A percentile compares a stretch with the other conserved stretches of the same genome.
Conservation (phyloP, 2,329 filamentous ascomycete species). For the Rhynchosporium graminicola region DNA sequence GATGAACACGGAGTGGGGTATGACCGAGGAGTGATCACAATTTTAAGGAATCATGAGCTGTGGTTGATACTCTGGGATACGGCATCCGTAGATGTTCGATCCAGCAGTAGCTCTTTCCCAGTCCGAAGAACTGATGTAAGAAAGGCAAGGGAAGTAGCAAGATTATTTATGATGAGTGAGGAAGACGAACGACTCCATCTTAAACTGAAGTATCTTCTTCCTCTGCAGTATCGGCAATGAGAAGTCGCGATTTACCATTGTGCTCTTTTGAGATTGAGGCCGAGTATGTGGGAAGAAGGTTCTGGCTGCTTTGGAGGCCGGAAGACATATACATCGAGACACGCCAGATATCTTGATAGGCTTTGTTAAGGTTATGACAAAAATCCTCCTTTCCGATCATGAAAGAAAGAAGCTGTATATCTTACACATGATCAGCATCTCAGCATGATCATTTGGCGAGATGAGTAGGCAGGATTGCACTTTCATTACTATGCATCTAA, state of each 20-base stretch:
- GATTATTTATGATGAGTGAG: no score
- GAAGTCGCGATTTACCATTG: no score
- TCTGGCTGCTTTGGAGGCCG: neutral
- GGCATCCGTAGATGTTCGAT: neutral
- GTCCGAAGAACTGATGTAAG: neutral
- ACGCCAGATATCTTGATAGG: no score
- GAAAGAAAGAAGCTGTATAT: neutral
- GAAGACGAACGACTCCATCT: no score
- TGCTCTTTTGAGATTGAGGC: neutral
- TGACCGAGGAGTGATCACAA: neutral
- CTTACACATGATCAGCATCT: neutral
- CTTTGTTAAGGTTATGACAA: neutral
- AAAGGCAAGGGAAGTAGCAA: no score
- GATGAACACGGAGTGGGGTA: neutral
- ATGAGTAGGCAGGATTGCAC: neutral
- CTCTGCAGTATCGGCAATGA: no score
- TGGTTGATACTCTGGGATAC: neutral
- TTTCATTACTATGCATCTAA: constrained; percentile 18
- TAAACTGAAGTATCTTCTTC: no score
- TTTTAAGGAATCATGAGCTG: neutral
- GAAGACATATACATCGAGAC: no score
- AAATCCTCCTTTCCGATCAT: neutral
- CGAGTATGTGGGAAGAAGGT: neutral
- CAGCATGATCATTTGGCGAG: neutral
- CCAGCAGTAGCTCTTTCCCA: neutral